Evolutionary conservation across 73 alveolate genomes (phyloP), one percentile per base, ranked within the genome.

Genomic region (Uronychia setigera): DNA sequence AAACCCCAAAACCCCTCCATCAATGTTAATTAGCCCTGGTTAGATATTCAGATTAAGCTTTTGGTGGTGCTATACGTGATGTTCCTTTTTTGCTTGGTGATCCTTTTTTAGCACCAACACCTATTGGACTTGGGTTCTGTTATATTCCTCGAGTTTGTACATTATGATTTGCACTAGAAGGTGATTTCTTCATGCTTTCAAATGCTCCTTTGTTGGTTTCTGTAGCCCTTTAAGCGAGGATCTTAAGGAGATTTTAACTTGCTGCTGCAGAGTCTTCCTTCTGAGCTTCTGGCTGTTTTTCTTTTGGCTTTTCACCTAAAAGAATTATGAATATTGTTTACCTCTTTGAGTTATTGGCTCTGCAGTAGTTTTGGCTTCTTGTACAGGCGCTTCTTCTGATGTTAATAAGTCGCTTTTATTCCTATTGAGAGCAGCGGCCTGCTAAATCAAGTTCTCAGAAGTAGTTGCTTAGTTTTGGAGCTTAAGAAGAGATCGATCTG

Each of bases 201-300:
- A 46, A 46, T 5, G 67, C 67, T 19, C 19, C 67, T 19, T 46
- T 46, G 19, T 46, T 46, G 19, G 67, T 46, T 19, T 46, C 67
- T 11, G n/a, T 46, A 5, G 67, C 67, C 67, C 67, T 46, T 11
- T 5, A 5, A 11, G 67, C 67, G n/a, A 46, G 67, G 19, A 46
- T 46, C 67, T 46, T 46, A 5, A 46, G 19, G 5, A 46, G 19
- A 19, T 46, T 46, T 19, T 46, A 46, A 46, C n/a, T 46, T 19
- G 67, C 67, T 11, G 67, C 67, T 46, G 67, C 80, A 27, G 79
- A 33, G 80, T 26, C 35, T 27, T 80, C 87, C 27, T 80, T 78
- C 0, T 78, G 67, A 0, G n/a, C 26, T 0, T 31, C 27, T 35
- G 33, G 26, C 19, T 58, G 83, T 31, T 0, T 58, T 0, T 26